phyloP scores from a whole-genome alignment of 2,329 filamentous ascomycete species.

The Teratosphaeria viscida region DNA sequence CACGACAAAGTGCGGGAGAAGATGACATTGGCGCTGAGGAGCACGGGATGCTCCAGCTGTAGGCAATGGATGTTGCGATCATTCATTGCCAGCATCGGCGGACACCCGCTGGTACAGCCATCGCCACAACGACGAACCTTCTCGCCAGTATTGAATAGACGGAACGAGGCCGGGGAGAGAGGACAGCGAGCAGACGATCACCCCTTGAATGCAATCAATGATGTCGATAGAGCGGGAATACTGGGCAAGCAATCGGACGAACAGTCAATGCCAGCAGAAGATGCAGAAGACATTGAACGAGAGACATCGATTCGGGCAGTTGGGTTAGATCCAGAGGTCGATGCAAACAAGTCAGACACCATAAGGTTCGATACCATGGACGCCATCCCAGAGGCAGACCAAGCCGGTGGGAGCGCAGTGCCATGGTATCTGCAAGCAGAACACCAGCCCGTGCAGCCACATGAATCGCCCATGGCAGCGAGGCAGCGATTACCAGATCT shows the following conservation, averaged over 20 bases:
- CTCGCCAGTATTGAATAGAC: constrained; percentile 7
- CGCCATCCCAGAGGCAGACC: not conserved
- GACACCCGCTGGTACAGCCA: constrained; percentile 2
- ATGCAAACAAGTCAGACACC: not conserved
- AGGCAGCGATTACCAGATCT: constrained; percentile 51
- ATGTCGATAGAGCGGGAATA: not conserved
- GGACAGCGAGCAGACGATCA: constrained; percentile 11
- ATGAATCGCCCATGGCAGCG: constrained; percentile 36
- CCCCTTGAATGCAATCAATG: constrained; percentile 14
- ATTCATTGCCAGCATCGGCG: constrained; percentile 22
- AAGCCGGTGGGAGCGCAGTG: constrained; percentile 15
- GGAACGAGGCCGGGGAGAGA: constrained; percentile 12
- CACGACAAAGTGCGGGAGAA: not conserved
- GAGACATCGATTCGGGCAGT: not conserved
- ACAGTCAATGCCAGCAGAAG: not conserved
- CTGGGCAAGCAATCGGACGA: not conserved
- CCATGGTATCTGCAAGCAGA: constrained; percentile 86
- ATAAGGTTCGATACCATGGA: not conserved
- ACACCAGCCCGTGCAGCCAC: constrained; percentile 23
- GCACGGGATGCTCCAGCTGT: constrained; percentile 11
- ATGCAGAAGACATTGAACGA: constrained; percentile 2
- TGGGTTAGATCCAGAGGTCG: not conserved
- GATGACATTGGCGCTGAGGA: constrained; percentile 2
- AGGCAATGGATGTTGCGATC: constrained; percentile 19
- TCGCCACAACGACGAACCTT: constrained; percentile 14